These are phyloP conservation scores for Alopecurus myosuroides DNA, from an alignment of 176 grass and related monocot species.

Conservation along the genomic window DNA sequence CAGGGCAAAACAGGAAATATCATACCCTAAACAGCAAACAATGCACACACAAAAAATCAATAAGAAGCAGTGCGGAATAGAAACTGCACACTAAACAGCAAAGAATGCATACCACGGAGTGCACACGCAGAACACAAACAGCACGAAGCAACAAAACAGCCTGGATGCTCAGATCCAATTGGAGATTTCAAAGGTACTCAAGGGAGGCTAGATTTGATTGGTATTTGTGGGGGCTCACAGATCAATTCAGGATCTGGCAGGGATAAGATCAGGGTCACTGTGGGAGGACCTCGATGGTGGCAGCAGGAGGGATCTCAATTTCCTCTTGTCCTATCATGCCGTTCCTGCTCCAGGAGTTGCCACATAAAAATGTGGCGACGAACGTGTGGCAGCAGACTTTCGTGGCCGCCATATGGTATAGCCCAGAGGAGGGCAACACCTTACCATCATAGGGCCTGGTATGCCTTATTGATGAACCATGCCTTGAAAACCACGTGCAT, in stretches of 20 bases:
- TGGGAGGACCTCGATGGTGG: background rate
- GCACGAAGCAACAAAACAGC: background rate
- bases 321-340: background rate
- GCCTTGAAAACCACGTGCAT: background rate
- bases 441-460: background rate
- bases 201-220: background rate
- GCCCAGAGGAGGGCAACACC: background rate
- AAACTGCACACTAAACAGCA: background rate
- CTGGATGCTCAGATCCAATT: background rate
- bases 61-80: no score
- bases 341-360: background rate
- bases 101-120: background rate
- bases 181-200: background rate
- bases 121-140: background rate
- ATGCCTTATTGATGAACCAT: background rate
- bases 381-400: background rate
- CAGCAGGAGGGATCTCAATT: background rate
- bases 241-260: background rate
- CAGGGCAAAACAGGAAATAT: background rate
- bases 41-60: no score
- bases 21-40: background rate
- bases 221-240: background rate
- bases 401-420: background rate
- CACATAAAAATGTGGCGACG: background rate
- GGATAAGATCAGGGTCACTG: background rate